Base-by-base conservation (phyloP, 306 rosid genomes). In the Gynostemma pentaphyllum region DNA sequence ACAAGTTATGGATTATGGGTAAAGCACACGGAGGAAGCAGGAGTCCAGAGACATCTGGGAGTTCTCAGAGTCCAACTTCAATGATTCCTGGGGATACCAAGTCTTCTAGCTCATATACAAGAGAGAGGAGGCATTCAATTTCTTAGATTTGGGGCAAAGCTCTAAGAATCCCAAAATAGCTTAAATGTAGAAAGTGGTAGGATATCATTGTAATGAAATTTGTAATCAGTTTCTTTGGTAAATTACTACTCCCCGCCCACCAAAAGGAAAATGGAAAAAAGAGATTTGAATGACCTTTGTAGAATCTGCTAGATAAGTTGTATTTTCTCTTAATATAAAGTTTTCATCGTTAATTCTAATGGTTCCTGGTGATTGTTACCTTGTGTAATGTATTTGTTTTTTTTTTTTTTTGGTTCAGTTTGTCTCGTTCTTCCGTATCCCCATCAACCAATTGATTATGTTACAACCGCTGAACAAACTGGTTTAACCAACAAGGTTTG, bases 61-160 rank as follows among this genome's bases (percentile, higher is more conserved):
- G 97, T 72, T 94, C 99, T 47, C 89, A 88, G 70, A 88, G 97
- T 67, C 99, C 94, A 21, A 84, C 87, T 47, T 92, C 96, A 44
- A n/a, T 82, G 30, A 87, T 65, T 66, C 87, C 83, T 19, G 90
- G 88, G 26, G 87, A 88, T 44, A 70, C 78, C 51, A 94, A 94
- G 72, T 86, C 91, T 66, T 79, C 85, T 12, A 79, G 85, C 56
- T 82, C 94, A 50, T 81, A 86, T 13, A 68, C 94, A 62, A 88
- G 99, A 74, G 88, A 81, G 73, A 53, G 90, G 78, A 86, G 99
- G 85, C 83, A 94, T 80, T 94, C 99, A 18, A 72, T 94, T 52
- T 94, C 97, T 22, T 94, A 81, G 75, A 53, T 26, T 30, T 27
- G 50, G 21, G 40, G 42, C 60, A 74, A 55, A 21, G 46, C 8